Evolutionary conservation across 306 rosid genomes (phyloP), one percentile per base, ranked within the genome.

Genomic region (Quercus mongolica): DNA sequence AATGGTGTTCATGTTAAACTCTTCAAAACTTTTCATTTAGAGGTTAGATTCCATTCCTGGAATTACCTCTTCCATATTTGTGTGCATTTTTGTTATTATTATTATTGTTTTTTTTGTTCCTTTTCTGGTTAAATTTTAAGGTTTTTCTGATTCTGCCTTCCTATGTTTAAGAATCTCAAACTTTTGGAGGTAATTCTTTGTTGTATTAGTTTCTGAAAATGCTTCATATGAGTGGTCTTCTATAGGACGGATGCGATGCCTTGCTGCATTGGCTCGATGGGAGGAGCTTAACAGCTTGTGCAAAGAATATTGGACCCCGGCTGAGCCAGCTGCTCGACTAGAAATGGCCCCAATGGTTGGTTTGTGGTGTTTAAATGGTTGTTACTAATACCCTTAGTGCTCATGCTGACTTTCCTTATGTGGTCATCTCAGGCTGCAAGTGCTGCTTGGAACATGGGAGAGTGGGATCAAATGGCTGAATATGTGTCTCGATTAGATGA

Each of bases 361-460:
- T 87, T 75, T 71, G 21, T 81, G 72, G 23, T 65, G 61, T 59
- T 63, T 19, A 61, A 55, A 55, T 58, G 21, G 54, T 67, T 71
- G 61, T 64, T 78, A 61, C 78, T 51, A 70, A 55, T 69, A 55
- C 76, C 73, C 80, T 26, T 74, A 75, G 62, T 64, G 73, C 71
- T 61, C 2, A 7, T 75, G 57, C 77, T 64, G 76, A 73, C 13
- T 62, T 19, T 82, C 33, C 44, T 83, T 56, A 35, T 85, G 41
- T 58, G 77, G 76, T 71, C 80, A 79, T 78, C 41, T 77, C 82
- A 95, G 99, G 99, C 99, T 83, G 98, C 99, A 57, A 71, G 0
- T 56, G 96, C 97, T 83, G 99, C 99, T 82, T 95, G 99, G 99
- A 90, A 95, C 89, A 92, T 95, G 99, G 99, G 99, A 76, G 99